Percentiles rank a stretch among this genome's conserved stretches.
Evolutionary conservation across 1,284 basidiomycete genomes (phyloP).

Genomic region (Heterobasidion irregulare): DNA sequence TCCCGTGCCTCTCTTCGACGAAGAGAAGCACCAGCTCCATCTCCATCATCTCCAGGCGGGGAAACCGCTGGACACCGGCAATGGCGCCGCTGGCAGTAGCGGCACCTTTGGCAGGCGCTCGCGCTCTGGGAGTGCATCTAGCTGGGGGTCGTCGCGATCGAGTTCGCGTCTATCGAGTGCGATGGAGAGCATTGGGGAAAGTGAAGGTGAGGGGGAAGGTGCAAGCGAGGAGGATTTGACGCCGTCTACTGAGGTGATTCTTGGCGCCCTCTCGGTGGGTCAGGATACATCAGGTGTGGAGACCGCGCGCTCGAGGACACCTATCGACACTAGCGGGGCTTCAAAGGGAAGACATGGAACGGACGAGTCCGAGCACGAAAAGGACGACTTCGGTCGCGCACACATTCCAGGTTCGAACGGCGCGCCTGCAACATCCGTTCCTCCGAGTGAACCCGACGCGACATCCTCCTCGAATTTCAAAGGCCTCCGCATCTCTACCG

Average conservation of each 20-base stretch:
- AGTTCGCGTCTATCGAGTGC: slow-evolving; percentile 9
- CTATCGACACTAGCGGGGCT: background rate
- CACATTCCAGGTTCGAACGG: background rate
- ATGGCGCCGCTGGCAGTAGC: background rate
- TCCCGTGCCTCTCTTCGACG: no score
- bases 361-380: background rate
- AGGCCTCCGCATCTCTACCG: background rate
- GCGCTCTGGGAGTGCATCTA: slow-evolving; percentile 13
- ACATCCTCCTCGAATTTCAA: background rate
- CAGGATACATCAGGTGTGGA: slow-evolving; percentile 3
- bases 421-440: background rate
- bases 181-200: slow-evolving; percentile 20
- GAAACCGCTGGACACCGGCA: background rate
- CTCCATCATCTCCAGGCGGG: no score
- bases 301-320: slow-evolving; percentile 9
- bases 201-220: slow-evolving; percentile 12
- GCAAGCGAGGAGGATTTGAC: slow-evolving; percentile 11
- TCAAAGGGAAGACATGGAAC: no score
- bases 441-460: background rate
- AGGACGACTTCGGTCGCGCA: background rate
- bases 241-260: slow-evolving; percentile 3
- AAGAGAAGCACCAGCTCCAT: no score
- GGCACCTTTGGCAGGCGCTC: background rate
- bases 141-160: slow-evolving; percentile 10
- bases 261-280: background rate